Evolutionary conservation across 768 basidiomycete species (phyloP), one percentile per base, ranked within the genome.

Genomic region (Astraeus odoratus): DNA sequence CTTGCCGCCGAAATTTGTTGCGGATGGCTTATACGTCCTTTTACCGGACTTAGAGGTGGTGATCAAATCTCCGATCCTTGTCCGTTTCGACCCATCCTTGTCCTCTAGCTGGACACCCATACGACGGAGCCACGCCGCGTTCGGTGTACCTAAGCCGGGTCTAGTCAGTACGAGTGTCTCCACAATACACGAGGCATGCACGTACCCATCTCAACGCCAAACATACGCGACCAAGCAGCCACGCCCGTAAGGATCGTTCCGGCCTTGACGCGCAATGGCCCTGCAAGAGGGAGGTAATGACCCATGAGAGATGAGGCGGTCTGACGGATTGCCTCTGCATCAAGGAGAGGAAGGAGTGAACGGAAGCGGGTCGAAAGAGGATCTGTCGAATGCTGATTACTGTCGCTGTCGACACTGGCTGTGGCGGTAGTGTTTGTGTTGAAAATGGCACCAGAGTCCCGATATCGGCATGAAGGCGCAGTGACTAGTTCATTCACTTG

Each of bases 221-320:
- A 26, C 51, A 53, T 31, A 57, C 60, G 0, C 41, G 80, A 62
- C 86, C 87, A 90, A 27, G 70, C 65, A 60, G 78, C 75, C 42
- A 78, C 64, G 13, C 81, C 82, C 30, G 76, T 64, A 8, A 85
- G 49, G 43, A 86, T 61, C 29, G 65, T 68, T 6, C 58, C 52
- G 42, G 67, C 67, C 33, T 64, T 57, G 2, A 71, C 54, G 23
- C 78, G 68, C 38, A 90, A 55, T 34, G 79, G 71, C 5, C 59
- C 59, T 1, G 67, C 44, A 50, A 77, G 75, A 34, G 73, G 62
- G 27, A 79, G 54, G 64, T 89, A 90, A 67, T 80, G 90, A 1
- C 89, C 90, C 16, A 91, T 63, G 43, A 83, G 60, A 12, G 81
- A 78, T 18, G 76, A 70, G 56, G 87, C 81, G 1, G 82, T 76